Conservation (phyloP, 495 filamentous ascomycete genomes). For the Hyaloscypha hepaticicola region DNA sequence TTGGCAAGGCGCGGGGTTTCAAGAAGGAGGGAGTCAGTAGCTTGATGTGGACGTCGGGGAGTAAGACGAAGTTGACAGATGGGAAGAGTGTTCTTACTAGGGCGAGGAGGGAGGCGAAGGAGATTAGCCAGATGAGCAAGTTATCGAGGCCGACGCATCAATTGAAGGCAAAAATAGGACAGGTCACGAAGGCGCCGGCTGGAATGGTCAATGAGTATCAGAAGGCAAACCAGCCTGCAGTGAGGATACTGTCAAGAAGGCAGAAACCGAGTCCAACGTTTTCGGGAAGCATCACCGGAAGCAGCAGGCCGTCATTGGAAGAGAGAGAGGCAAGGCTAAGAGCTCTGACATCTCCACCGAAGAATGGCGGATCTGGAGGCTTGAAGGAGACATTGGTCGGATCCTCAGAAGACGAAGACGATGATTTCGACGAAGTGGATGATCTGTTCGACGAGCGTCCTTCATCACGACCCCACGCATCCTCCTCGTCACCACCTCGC, state of each 20-base stretch:
- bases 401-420: slow-evolving; percentile 18
- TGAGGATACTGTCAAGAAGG: slow-evolving; percentile 23
- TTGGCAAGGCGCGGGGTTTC: slow-evolving; percentile 16
- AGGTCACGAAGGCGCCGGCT: slow-evolving; percentile 25
- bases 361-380: not conserved
- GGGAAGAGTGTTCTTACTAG: slow-evolving; percentile 33
- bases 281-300: not conserved
- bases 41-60: slow-evolving; percentile 29
- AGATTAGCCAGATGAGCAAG: slow-evolving; percentile 25
- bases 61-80: slow-evolving; percentile 33
- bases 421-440: slow-evolving; percentile 24
- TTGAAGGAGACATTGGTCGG: slow-evolving; percentile 6
- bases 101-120: slow-evolving; percentile 36
- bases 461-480: not conserved
- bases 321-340: slow-evolving; percentile 22
- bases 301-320: slow-evolving; percentile 10
- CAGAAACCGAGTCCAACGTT: slow-evolving; percentile 4
- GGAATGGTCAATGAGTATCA: slow-evolving; percentile 30
- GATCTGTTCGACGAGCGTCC: slow-evolving; percentile 22
- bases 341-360: slow-evolving; percentile 12
- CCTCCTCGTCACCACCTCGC: not conserved
- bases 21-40: slow-evolving; percentile 16
- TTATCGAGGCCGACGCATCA: slow-evolving; percentile 28
- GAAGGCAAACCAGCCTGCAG: slow-evolving; percentile 18
- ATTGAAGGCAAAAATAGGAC: slow-evolving; percentile 13